Evolutionary conservation across 176 grass and related monocot genomes (phyloP), one percentile per base, ranked within the genome.

Genomic region (Zoysia japonica): DNA sequence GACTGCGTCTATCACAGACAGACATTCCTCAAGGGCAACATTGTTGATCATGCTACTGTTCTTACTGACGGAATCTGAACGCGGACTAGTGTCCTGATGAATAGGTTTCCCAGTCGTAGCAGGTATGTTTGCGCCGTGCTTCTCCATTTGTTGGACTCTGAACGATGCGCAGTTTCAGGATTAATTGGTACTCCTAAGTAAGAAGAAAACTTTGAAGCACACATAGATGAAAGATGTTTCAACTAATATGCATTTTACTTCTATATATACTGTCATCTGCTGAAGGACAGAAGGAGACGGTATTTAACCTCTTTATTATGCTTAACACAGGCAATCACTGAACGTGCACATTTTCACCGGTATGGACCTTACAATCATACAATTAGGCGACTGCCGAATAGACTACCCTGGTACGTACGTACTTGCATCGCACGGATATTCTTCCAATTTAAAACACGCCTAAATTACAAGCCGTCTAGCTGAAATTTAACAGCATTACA

Each of bases 391-490:
- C 65, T 57, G 67, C 63, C 62, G 46, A 76, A 80, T 80, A 47
- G 57, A 84, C 76, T 63, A 70, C 71, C 65, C 42, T 7, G 48
- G 17, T 59, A 59, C 65, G 28, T 28, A 28, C 28, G 28, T 28
- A 28, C 28, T 28, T 28, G 28, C 28, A 28, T 60, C 43, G 55
- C 46, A 65, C 65, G 37, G 72, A 72, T 28, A 72, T 57, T 35
- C 76, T 28, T 28, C 28, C 14, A 65, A 76, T 71, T 54, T 71
- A 7, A 57, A 41, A 51, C 78, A 74, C 67, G 63, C 7, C 78
- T 82, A 82, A 37, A 85, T 72, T 85, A 78, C 87, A 89, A 77
- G 59, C 82, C 67, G 37, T 77, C 55, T 50, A 76, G 37, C 56
- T 16, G 72, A 72, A 77, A 85, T 61, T 60, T 28, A 76, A 75